Evolutionary conservation across 495 filamentous ascomycete genomes (phyloP).

Genomic region (Aspergillus egyptiacus): DNA sequence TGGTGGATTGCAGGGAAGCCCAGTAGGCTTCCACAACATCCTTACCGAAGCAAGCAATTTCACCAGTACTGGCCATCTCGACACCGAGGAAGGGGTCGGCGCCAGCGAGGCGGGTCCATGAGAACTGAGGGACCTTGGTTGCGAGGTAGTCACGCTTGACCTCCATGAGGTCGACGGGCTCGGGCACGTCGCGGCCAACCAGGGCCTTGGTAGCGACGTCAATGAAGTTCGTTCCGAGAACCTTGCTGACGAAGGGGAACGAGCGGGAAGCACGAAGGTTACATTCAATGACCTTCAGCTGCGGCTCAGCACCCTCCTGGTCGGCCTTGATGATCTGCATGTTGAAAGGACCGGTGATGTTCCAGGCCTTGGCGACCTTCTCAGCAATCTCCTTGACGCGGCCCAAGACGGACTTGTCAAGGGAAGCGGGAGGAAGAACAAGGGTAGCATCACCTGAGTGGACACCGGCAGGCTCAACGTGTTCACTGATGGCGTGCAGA

Average conservation of each 20-base stretch:
- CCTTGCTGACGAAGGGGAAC: slow-evolving; percentile 97
- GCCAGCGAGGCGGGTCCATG: slow-evolving; percentile 96
- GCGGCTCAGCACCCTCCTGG: slow-evolving; percentile 58
- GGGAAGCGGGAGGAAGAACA: slow-evolving; percentile 75
- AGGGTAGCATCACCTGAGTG: slow-evolving; percentile 95
- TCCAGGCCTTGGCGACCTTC: slow-evolving; percentile 96
- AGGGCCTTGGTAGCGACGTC: slow-evolving; percentile 93
- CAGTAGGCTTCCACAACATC: slow-evolving; percentile 95
- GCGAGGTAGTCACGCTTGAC: slow-evolving; percentile 85
- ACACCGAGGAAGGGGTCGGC: slow-evolving; percentile 97
- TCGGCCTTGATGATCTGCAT: slow-evolving; percentile 99
- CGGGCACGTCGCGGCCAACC: slow-evolving; percentile 77
- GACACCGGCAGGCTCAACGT: slow-evolving; percentile 93
- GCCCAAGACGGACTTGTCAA: slow-evolving; percentile 68
- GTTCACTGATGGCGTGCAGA: slow-evolving; percentile 90
- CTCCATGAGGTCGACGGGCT: slow-evolving; percentile 82
- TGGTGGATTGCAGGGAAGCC: slow-evolving; percentile 90
- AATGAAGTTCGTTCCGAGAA: slow-evolving; percentile 94
- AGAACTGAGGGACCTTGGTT: slow-evolving; percentile 97
- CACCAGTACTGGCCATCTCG: slow-evolving; percentile 94
- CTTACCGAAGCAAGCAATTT: slow-evolving; percentile 98
- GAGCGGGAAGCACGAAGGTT: slow-evolving; percentile 96
- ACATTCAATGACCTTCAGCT: slow-evolving; percentile 95
- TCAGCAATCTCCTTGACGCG: slow-evolving; percentile 90
- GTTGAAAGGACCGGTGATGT: slow-evolving; percentile 95